Base-by-base conservation (phyloP, 2,329 filamentous ascomycete genomes). In the Fusarium sp. region DNA sequence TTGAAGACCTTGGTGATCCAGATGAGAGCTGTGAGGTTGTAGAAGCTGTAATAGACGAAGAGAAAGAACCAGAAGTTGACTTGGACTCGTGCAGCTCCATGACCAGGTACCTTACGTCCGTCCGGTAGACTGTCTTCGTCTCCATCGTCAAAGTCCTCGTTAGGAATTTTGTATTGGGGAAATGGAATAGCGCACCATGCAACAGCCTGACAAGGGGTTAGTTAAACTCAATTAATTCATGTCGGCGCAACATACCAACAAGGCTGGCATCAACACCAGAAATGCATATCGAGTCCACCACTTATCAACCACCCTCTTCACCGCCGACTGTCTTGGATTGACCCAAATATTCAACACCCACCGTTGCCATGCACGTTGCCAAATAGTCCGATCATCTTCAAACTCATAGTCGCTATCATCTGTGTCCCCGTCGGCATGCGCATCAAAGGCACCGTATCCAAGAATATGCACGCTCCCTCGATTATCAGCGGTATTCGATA, bases 1-100 rank as follows among this genome's bases (percentile, higher is more conserved):
- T 91, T 91, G 77, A 91, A 91, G 7, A 91, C 85, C 74, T 91
- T 91, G 49, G 89, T 91, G 75, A 91, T 90, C 88, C 89, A 91
- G 65, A 90, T 86, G 71, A 91, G 79, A 4, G 89, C 89, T 7
- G 88, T 90, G 25, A 91, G 74, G 75, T 89, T 91, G 78, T 91
- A 91, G 70, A 90, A 86, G 59, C 88, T 88, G 77, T 91, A 91
- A 80, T 91, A 91, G 59, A 90, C 86, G 50, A 90, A 85, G 39
- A 91, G 81, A 74, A 91, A 91, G 82, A 90, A 91, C 89, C 89
- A 91, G 74, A 91, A 91, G 80, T 90, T 90, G 70, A 91, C 85
- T 66, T 87, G 85, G 7, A 91, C 89, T 43, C 86, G 82, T 8
- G 89, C 87, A 70, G 85, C 83, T 61, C 89, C 89, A 81, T 91